These are phyloP conservation scores for Tephrocybe rancida DNA, from an alignment of 768 basidiomycete species.

Conservation along the genomic window DNA sequence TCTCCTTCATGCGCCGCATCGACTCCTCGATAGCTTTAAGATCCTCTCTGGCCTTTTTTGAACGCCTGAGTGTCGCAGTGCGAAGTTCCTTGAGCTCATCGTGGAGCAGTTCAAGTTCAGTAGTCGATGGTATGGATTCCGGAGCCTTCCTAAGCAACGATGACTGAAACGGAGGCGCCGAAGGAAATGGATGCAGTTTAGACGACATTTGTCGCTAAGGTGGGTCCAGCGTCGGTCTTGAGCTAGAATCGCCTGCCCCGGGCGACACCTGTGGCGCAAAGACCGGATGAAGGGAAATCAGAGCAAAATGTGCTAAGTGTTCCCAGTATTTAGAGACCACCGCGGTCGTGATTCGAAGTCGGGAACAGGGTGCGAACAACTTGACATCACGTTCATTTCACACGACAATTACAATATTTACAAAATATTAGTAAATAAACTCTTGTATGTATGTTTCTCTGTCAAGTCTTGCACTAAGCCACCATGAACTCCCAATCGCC, in stretches of 20 bases:
- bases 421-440: conserved; percentile 16
- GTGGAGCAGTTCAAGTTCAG: conserved; percentile 70
- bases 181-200: conserved; percentile 52
- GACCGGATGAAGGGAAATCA: conserved; percentile 13
- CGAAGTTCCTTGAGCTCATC: conserved; percentile 59
- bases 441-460: background rate
- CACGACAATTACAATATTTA: conserved; percentile 15
- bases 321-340: conserved; percentile 19
- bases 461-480: background rate
- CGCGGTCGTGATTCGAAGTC: conserved; percentile 32
- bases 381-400: conserved; percentile 26
- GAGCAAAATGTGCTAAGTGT: conserved; percentile 12
- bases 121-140: conserved; percentile 68
- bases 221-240: conserved; percentile 12
- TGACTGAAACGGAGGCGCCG: conserved; percentile 55
- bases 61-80: conserved; percentile 59
- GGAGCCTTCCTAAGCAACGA: conserved; percentile 63
- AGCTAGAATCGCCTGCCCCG: conserved; percentile 6
- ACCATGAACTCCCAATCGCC: conserved; percentile 31
- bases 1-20: conserved; percentile 76
- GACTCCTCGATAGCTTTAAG: conserved; percentile 74
- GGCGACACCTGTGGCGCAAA: conserved; percentile 13
- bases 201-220: conserved; percentile 54
- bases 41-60: conserved; percentile 77
- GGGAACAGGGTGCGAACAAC: conserved; percentile 41